A percentile compares a stretch with the other conserved stretches of the same genome.
Evolutionary conservation across 257 asterid species (phyloP).

Genomic region (Salvia miltiorrhiza): DNA sequence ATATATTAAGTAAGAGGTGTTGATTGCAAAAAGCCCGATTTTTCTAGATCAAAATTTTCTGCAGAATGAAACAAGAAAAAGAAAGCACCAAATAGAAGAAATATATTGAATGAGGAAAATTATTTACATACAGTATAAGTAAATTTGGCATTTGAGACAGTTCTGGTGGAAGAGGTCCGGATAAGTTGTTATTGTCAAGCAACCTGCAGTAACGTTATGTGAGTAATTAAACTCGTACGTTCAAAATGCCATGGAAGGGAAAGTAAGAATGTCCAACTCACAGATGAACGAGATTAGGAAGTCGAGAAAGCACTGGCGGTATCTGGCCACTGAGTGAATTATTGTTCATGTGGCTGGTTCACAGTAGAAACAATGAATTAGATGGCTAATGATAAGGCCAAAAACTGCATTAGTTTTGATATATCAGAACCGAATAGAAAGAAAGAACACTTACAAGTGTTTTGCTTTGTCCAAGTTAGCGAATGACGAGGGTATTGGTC

Average conservation of each 20-base stretch:
- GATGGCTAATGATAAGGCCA: slow-evolving; percentile 1
- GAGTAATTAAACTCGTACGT: slow-evolving; percentile 9
- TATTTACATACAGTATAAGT: slow-evolving; percentile 62
- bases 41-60: slow-evolving; percentile 1
- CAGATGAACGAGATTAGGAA: slow-evolving; percentile 89
- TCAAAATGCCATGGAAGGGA: slow-evolving; percentile 5
- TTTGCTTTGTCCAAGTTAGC: slow-evolving; percentile 58
- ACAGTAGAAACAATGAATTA: slow-evolving; percentile 19
- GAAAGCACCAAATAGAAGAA: neutral
- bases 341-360: slow-evolving; percentile 96
- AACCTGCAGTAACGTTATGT: slow-evolving; percentile 55
- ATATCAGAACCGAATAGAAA: neutral
- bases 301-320: slow-evolving; percentile 74
- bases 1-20: neutral
- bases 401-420: neutral
- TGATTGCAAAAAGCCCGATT: neutral
- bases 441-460: slow-evolving; percentile 60
- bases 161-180: slow-evolving; percentile 87
- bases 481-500: slow-evolving; percentile 73
- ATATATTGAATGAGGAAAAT: slow-evolving; percentile 15
- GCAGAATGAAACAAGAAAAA: slow-evolving; percentile 10
- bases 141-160: slow-evolving; percentile 59
- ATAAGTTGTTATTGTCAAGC: slow-evolving; percentile 91
- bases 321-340: slow-evolving; percentile 89
- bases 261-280: slow-evolving; percentile 41